Conservation (phyloP, 192 early-diverging fungal species). For the Pilaira anomala region DNA sequence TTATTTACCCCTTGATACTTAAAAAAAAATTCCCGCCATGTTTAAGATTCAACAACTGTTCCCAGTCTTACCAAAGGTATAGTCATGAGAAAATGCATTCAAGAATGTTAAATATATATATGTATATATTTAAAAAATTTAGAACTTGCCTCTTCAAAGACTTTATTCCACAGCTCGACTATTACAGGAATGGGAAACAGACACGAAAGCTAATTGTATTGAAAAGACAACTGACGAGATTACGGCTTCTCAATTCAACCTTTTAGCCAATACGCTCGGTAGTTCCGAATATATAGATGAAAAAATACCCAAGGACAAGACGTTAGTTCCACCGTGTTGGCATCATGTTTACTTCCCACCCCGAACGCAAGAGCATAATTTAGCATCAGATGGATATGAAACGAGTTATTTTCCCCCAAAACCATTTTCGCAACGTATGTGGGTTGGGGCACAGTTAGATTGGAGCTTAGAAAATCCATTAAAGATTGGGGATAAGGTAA, state of each 20-base stretch:
- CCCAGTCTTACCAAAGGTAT: too few relatives aligned
- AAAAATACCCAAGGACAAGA: slow-evolving; percentile 34
- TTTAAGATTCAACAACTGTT: too few relatives aligned
- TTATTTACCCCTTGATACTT: too few relatives aligned
- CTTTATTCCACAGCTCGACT: too few relatives aligned
- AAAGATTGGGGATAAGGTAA: slow-evolving; percentile 58
- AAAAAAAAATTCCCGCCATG: too few relatives aligned
- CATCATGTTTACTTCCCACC: slow-evolving; percentile 82
- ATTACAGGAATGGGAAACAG: too few relatives aligned
- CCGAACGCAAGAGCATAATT: slow-evolving; percentile 55
- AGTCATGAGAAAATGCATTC: too few relatives aligned
- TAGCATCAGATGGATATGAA: slow-evolving; percentile 84
- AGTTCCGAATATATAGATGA: slow-evolving; percentile 4
- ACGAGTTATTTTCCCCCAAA: slow-evolving; percentile 70
- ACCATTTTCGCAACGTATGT: slow-evolving; percentile 78
- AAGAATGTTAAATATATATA: too few relatives aligned
- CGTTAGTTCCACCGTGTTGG: slow-evolving; percentile 64
- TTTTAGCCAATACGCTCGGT: slow-evolving; percentile 39
- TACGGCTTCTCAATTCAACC: slow-evolving; percentile 27
- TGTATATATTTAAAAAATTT: too few relatives aligned
- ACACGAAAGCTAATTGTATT: too few relatives aligned
- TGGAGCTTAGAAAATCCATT: slow-evolving; percentile 59
- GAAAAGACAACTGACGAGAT: slow-evolving; percentile 13
- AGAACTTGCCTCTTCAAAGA: too few relatives aligned
- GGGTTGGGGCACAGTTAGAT: slow-evolving; percentile 77